These are phyloP conservation scores for Penicillium sclerotiorum DNA, from an alignment of 2,329 filamentous ascomycete species.

Conservation along the genomic window DNA sequence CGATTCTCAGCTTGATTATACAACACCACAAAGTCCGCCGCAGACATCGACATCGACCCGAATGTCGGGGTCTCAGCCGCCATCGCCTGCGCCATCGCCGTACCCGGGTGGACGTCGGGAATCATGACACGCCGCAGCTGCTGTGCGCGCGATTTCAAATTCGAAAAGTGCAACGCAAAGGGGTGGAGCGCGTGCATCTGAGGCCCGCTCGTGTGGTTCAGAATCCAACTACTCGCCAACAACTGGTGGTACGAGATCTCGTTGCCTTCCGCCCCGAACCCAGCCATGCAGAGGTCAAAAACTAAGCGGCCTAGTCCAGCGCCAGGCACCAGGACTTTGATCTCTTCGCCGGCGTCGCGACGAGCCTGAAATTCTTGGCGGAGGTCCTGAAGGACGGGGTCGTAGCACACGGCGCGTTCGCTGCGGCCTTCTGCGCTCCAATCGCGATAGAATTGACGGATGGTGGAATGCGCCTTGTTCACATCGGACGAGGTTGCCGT, in stretches of 20 bases:
- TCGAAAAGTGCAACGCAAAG: slow-evolving; percentile 86
- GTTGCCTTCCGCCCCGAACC: slow-evolving; percentile 81
- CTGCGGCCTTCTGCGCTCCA: slow-evolving; percentile 78
- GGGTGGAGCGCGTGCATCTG: slow-evolving; percentile 76
- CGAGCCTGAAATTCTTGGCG: slow-evolving; percentile 47
- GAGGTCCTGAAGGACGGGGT: slow-evolving; percentile 70
- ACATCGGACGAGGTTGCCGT: slow-evolving; percentile 73
- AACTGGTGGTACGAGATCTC: slow-evolving; percentile 97
- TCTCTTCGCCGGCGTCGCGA: slow-evolving; percentile 40
- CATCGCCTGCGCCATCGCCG: slow-evolving; percentile 50
- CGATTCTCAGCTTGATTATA: slow-evolving; percentile 69
- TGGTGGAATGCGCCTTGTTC: slow-evolving; percentile 88
- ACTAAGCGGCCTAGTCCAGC: slow-evolving; percentile 87
- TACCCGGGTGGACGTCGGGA: slow-evolving; percentile 77
- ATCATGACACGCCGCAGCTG: slow-evolving; percentile 75
- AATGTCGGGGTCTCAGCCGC: slow-evolving; percentile 29
- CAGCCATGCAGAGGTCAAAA: slow-evolving; percentile 76
- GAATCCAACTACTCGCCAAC: slow-evolving; percentile 70
- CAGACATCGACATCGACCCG: slow-evolving; percentile 86
- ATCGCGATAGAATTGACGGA: slow-evolving; percentile 92
- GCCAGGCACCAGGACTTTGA: slow-evolving; percentile 81
- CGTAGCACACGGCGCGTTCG: slow-evolving; percentile 78
- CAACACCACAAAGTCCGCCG: slow-evolving; percentile 87
- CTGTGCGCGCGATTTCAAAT: slow-evolving; percentile 71
- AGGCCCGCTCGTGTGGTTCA: slow-evolving; percentile 57